Evolutionary conservation across 1,284 basidiomycete genomes (phyloP).

Genomic region (Ceratobasidium papillatum): DNA sequence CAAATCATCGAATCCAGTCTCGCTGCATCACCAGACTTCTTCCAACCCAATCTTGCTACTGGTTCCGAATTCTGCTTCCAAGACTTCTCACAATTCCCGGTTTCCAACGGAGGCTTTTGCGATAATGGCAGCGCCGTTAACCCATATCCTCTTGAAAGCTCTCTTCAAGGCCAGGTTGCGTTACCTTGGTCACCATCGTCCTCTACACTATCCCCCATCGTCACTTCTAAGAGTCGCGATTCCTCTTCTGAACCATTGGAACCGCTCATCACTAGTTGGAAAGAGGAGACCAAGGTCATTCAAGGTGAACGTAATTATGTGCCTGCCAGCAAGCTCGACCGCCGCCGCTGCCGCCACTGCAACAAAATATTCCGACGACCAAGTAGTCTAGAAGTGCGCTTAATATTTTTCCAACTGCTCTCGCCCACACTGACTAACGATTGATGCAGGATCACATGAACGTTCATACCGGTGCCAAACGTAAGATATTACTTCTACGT

Average conservation of each 20-base stretch:
- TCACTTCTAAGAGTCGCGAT: conserved; percentile 3
- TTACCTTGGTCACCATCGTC: conserved; percentile 10
- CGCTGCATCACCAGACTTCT: background rate
- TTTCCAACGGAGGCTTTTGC: background rate
- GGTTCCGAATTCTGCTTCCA: background rate
- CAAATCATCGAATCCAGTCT: background rate
- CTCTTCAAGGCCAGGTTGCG: background rate
- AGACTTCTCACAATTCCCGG: background rate
- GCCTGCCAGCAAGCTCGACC: conserved; percentile 6
- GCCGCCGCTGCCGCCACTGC: conserved; percentile 25
- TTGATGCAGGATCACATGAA: conserved; percentile 13
- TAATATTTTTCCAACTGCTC: background rate
- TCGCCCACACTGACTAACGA: background rate
- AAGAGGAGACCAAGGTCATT: background rate
- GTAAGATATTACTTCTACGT: background rate
- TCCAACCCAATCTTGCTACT: background rate
- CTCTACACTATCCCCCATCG: conserved; percentile 10
- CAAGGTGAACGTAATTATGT: background rate
- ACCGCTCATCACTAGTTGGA: conserved; percentile 14
- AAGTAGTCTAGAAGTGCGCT: conserved; percentile 19
- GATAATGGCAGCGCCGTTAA: background rate
- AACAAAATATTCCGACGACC: conserved; percentile 28
- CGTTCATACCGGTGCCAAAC: conserved; percentile 25
- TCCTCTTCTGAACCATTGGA: conserved; percentile 10
- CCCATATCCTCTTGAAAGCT: background rate